phyloP scores from a whole-genome alignment of 805 yeast genomes.

The Candida sithepensis region DNA sequence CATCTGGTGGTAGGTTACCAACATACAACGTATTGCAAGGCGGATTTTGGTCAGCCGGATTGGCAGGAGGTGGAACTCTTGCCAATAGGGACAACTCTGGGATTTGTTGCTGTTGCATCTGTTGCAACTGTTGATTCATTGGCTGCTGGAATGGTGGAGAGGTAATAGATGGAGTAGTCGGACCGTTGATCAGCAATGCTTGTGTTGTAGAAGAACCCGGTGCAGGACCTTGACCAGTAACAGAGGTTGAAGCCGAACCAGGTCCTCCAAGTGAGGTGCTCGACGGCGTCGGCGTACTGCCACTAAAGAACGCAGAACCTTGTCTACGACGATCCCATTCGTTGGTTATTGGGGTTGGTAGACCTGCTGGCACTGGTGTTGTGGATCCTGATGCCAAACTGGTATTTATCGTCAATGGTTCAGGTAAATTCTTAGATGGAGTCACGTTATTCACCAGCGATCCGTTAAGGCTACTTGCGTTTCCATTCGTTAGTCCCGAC shows the following conservation, averaged over 20 bases:
- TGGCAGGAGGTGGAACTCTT: slow-evolving; percentile 86
- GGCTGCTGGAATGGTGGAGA: slow-evolving; percentile 25
- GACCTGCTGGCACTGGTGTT: slow-evolving; percentile 21
- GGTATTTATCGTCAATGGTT: slow-evolving; percentile 18
- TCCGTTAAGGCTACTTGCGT: not conserved
- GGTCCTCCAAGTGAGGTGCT: slow-evolving; percentile 3
- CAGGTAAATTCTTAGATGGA: slow-evolving; percentile 20
- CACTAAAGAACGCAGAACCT: slow-evolving; percentile 48
- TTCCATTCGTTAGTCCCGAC: not conserved
- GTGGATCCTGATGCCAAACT: slow-evolving; percentile 14
- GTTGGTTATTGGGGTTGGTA: slow-evolving; percentile 28
- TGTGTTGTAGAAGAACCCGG: no score
- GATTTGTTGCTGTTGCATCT: slow-evolving; percentile 24
- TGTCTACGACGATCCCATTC: slow-evolving; percentile 52
- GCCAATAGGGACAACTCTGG: slow-evolving; percentile 72
- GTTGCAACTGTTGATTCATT: slow-evolving; percentile 18
- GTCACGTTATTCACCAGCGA: slow-evolving; percentile 6
- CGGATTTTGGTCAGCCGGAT: slow-evolving; percentile 98
- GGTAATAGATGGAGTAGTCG: slow-evolving; percentile 17
- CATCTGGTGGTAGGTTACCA: slow-evolving; percentile 96
- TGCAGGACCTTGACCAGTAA: not conserved
- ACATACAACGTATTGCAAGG: slow-evolving; percentile 97
- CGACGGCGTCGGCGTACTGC: slow-evolving; percentile 7
- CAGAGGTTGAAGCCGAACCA: slow-evolving; percentile 9
- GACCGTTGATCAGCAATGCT: slow-evolving; percentile 13